A percentile compares a stretch with the other conserved stretches of the same genome.
Conservation (phyloP, 1,284 basidiomycete genomes). For the Rugosomyces carneus region DNA sequence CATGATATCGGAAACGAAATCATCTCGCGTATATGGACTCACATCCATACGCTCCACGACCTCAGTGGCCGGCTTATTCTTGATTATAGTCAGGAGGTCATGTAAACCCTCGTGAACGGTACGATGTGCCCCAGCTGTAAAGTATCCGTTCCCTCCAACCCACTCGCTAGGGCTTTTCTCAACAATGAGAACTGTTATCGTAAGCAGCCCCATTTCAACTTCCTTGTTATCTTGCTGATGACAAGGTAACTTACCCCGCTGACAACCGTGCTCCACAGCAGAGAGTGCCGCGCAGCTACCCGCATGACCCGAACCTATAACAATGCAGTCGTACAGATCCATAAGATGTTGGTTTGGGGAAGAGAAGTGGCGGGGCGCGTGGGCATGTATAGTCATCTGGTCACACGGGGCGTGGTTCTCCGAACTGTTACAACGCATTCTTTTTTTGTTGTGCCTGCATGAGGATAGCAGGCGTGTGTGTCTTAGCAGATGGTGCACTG, state of each 20-base stretch:
- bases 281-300: constrained; percentile 60
- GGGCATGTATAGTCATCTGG: constrained; percentile 9
- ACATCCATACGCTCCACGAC: constrained; percentile 46
- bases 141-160: constrained; percentile 66
- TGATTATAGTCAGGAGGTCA: constrained; percentile 52
- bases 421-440: not conserved
- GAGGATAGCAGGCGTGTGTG: not conserved
- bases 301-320: constrained; percentile 65
- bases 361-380: constrained; percentile 1
- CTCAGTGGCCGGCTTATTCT: constrained; percentile 38
- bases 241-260: constrained; percentile 27
- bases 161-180: constrained; percentile 61
- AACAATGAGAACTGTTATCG: constrained; percentile 43
- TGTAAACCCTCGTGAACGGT: constrained; percentile 52
- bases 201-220: not conserved
- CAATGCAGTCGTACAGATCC: constrained; percentile 45
- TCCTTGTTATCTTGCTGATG: not conserved
- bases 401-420: not conserved
- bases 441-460: not conserved
- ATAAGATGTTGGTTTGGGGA: constrained; percentile 11
- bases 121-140: constrained; percentile 62
- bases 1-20: constrained; percentile 55
- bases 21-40: constrained; percentile 46
- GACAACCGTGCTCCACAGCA: constrained; percentile 52
- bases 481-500: not conserved